Conservation (phyloP, 768 basidiomycete genomes). For the Suillus bovinus region DNA sequence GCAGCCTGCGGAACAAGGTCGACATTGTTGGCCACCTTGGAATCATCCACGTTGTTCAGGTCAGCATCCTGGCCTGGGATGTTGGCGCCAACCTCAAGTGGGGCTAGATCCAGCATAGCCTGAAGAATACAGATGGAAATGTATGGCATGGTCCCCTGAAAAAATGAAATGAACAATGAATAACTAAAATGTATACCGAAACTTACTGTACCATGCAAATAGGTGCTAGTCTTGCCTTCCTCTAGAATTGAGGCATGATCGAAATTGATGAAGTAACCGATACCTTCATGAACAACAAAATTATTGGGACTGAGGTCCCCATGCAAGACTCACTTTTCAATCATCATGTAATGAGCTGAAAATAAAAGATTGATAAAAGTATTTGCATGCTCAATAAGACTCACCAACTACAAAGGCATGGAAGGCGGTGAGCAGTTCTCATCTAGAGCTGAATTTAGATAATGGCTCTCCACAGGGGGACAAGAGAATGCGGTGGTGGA, state of each 20-base stretch:
- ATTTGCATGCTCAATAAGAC: not conserved
- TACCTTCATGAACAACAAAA: not conserved
- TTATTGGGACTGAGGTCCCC: not conserved
- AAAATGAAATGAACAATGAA: slow-evolving; percentile 6
- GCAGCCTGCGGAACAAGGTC: not conserved
- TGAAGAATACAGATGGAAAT: not conserved
- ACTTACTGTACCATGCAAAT: not conserved
- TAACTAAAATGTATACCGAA: slow-evolving; percentile 4
- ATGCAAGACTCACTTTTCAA: not conserved
- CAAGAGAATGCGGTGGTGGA: not conserved
- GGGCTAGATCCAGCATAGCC: not conserved
- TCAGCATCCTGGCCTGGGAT: not conserved
- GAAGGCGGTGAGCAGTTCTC: not conserved
- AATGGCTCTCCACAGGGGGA: not conserved
- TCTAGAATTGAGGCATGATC: not conserved
- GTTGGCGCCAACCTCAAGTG: not conserved
- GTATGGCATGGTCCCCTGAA: slow-evolving; percentile 10
- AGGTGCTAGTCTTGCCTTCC: not conserved
- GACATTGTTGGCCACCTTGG: not conserved
- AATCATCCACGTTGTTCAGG: not conserved
- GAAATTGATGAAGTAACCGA: not conserved
- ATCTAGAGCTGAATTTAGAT: not conserved
- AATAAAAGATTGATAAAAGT: not conserved
- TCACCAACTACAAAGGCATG: not conserved
- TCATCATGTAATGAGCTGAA: not conserved